Percentiles rank a stretch among this genome's conserved stretches.
Conservation (phyloP, 2,329 filamentous ascomycete genomes). For the Acrodontium crateriforme region DNA sequence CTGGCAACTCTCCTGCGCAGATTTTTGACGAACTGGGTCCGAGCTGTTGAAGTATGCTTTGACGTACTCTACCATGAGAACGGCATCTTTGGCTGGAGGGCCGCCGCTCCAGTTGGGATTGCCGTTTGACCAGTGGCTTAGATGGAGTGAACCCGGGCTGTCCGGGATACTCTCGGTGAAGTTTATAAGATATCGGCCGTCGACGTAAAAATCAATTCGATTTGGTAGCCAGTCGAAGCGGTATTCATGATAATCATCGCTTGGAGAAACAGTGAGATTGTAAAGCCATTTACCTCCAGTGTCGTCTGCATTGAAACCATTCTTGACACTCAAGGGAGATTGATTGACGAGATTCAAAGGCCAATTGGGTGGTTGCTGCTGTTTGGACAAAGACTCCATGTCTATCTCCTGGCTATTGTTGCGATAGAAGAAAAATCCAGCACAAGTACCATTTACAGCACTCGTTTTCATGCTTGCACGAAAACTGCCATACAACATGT, state of each 20-base stretch:
- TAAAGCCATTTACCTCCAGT: slow-evolving; percentile 46
- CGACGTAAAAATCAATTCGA: slow-evolving; percentile 55
- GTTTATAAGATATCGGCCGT: slow-evolving; percentile 45
- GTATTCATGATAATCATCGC: slow-evolving; percentile 57
- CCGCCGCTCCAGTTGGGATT: slow-evolving; percentile 58
- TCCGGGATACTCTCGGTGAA: slow-evolving; percentile 35
- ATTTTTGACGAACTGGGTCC: neutral
- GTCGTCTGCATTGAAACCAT: slow-evolving; percentile 48
- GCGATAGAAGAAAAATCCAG: slow-evolving; percentile 71
- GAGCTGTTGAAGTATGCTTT: slow-evolving; percentile 67
- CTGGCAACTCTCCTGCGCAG: too few relatives aligned
- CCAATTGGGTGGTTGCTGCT: slow-evolving; percentile 34
- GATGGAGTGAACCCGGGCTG: slow-evolving; percentile 49
- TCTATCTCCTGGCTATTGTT: slow-evolving; percentile 72
- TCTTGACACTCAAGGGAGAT: slow-evolving; percentile 42
- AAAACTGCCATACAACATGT: slow-evolving; percentile 59
- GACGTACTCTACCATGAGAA: slow-evolving; percentile 53
- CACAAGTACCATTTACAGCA: slow-evolving; percentile 51
- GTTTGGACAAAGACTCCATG: slow-evolving; percentile 57
- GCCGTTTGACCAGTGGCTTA: slow-evolving; percentile 70
- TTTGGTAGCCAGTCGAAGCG: slow-evolving; percentile 59
- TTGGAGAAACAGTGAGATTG: slow-evolving; percentile 53
- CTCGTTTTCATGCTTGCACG: slow-evolving; percentile 53
- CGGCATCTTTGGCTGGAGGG: slow-evolving; percentile 49
- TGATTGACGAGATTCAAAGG: slow-evolving; percentile 66